These are phyloP conservation scores for Coprinopsis marcescibilis DNA, from an alignment of 768 basidiomycete genomes.

Conservation along the genomic window DNA sequence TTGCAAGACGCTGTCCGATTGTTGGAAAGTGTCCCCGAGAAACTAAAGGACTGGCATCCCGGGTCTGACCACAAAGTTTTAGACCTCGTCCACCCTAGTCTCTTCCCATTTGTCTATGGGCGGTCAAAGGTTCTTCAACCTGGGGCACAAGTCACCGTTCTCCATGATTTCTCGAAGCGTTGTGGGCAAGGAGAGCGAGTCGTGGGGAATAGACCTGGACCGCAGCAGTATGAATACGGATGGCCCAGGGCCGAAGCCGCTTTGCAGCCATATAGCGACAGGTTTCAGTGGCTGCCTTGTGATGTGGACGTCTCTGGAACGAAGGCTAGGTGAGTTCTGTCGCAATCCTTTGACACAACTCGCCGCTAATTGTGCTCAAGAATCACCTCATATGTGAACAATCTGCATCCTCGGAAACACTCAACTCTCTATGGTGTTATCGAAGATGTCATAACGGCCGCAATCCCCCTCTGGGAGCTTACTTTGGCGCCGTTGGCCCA, in stretches of 20 bases:
- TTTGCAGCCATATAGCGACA: not conserved
- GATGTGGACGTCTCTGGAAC: slow-evolving; percentile 14
- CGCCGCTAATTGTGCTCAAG: slow-evolving; percentile 7
- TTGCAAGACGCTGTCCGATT: slow-evolving; percentile 17
- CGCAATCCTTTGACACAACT: not conserved
- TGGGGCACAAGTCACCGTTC: slow-evolving; percentile 2
- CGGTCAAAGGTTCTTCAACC: not conserved
- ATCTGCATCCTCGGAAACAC: slow-evolving; percentile 26
- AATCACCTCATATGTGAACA: slow-evolving; percentile 34
- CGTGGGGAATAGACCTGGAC: not conserved
- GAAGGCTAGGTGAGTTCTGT: slow-evolving; percentile 13
- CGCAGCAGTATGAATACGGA: not conserved
- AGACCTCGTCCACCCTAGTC: slow-evolving; percentile 38
- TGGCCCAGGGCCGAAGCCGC: not conserved
- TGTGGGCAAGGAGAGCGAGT: slow-evolving; percentile 15
- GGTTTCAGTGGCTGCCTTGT: slow-evolving; percentile 15
- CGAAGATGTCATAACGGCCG: slow-evolving; percentile 20
- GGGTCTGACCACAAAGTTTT: slow-evolving; percentile 34
- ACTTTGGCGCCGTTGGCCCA: slow-evolving; percentile 15
- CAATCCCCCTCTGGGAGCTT: slow-evolving; percentile 26
- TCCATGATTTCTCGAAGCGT: slow-evolving; percentile 13
- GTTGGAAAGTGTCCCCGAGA: slow-evolving; percentile 29
- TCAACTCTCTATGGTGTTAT: slow-evolving; percentile 19
- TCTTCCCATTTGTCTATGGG: slow-evolving; percentile 31
- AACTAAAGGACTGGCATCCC: slow-evolving; percentile 38